phyloP scores from a whole-genome alignment of 1,284 basidiomycete species.

The Naganishia sp. region DNA sequence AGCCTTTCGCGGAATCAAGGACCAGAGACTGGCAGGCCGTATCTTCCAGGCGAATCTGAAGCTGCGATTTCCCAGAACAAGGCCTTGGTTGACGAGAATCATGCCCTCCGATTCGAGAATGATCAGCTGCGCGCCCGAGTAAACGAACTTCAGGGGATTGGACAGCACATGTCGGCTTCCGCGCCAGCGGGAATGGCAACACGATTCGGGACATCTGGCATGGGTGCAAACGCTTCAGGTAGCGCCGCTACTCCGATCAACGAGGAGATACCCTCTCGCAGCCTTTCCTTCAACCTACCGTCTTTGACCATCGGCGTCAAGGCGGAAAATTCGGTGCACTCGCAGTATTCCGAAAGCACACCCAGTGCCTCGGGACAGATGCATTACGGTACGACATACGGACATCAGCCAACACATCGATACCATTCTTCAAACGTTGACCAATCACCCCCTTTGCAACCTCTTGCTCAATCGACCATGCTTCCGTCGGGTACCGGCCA shows the following conservation, averaged over 20 bases:
- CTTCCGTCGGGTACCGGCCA: not conserved
- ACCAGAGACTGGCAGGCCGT: not conserved
- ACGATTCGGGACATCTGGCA: not conserved
- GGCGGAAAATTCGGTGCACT: not conserved
- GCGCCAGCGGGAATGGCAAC: not conserved
- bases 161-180: not conserved
- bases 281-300: slow-evolving; percentile 19
- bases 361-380: not conserved
- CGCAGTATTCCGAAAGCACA: slow-evolving; percentile 7
- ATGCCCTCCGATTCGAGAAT: slow-evolving; percentile 5
- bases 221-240: not conserved
- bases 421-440: slow-evolving; percentile 18
- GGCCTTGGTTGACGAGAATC: slow-evolving; percentile 20
- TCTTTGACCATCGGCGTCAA: slow-evolving; percentile 20
- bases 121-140: slow-evolving; percentile 7
- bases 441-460: slow-evolving; percentile 17
- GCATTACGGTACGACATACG: slow-evolving; percentile 2
- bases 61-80: slow-evolving; percentile 4
- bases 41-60: slow-evolving; percentile 1
- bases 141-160: slow-evolving; percentile 7
- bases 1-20: slow-evolving; percentile 12
- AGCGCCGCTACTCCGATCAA: slow-evolving; percentile 14
- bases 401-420: not conserved
- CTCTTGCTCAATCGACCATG: not conserved
- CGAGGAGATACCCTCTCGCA: slow-evolving; percentile 11